phyloP scores from a whole-genome alignment of 2,329 filamentous ascomycete genomes.

The Botryosphaeria dothidea region DNA sequence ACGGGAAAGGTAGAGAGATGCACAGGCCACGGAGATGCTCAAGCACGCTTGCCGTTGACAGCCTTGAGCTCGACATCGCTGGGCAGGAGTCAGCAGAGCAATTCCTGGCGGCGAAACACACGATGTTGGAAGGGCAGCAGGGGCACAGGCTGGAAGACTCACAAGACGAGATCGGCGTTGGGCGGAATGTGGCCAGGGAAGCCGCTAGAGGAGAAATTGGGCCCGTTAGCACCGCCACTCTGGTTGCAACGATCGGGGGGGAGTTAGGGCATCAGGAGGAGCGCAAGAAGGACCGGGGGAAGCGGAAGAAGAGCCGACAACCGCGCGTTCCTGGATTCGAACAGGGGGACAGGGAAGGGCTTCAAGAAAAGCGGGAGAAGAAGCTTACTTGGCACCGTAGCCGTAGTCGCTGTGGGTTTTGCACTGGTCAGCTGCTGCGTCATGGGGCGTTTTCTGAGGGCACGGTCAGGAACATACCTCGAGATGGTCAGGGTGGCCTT shows the following conservation, averaged over 20 bases:
- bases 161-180: slow-evolving; percentile 80
- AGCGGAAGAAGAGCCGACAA: neutral
- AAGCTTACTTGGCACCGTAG: slow-evolving; percentile 37
- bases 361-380: neutral
- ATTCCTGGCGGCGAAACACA: neutral
- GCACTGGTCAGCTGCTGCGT: slow-evolving; percentile 17
- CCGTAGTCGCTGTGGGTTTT: slow-evolving; percentile 34
- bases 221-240: slow-evolving; percentile 27
- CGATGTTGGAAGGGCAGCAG: neutral
- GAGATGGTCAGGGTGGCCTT: slow-evolving; percentile 83
- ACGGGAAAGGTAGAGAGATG: neutral
- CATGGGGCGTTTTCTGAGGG: slow-evolving; percentile 17
- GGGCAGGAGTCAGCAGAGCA: slow-evolving; percentile 14
- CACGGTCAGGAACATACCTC: slow-evolving; percentile 53
- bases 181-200: slow-evolving; percentile 78
- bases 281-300: neutral
- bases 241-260: slow-evolving; percentile 3
- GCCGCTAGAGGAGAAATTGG: slow-evolving; percentile 54
- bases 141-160: slow-evolving; percentile 40
- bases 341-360: slow-evolving; percentile 18
- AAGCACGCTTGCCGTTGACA: slow-evolving; percentile 55
- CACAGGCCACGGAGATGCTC: slow-evolving; percentile 17
- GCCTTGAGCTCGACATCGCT: slow-evolving; percentile 71
- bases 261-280: slow-evolving; percentile 8
- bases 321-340: slow-evolving; percentile 5